phyloP scores from a whole-genome alignment of 306 rosid genomes.

The Styphnolobium japonicum region DNA sequence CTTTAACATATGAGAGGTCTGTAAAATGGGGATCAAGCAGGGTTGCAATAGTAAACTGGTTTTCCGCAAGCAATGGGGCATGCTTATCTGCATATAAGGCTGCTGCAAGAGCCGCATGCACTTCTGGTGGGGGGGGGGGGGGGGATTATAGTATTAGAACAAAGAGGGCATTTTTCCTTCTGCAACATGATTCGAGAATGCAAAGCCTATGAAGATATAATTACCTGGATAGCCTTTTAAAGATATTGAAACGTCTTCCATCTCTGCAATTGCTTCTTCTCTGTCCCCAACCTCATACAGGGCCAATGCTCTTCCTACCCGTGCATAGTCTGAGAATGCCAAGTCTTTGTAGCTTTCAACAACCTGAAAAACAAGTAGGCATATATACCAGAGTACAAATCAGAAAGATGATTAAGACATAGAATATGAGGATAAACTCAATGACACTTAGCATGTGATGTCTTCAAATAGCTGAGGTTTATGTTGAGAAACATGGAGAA shows the following conservation, averaged over 20 bases:
- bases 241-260: conserved; percentile 86
- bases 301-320: conserved; percentile 83
- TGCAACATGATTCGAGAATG: background rate
- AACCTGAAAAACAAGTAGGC: conserved; percentile 42
- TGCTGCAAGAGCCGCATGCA: conserved; percentile 92
- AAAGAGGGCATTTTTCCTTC: conserved; percentile 4
- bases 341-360: conserved; percentile 78
- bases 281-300: conserved; percentile 80
- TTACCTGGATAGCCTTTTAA: conserved; percentile 94
- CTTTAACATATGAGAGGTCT: conserved; percentile 69
- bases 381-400: background rate
- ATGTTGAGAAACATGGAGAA: too few relatives aligned
- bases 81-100: conserved; percentile 78
- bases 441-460: background rate
- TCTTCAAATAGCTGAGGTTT: background rate
- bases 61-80: conserved; percentile 75
- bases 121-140: conserved; percentile 57
- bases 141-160: conserved; percentile 17
- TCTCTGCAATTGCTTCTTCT: conserved; percentile 83
- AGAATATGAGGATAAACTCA: background rate
- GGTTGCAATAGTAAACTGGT: conserved; percentile 77
- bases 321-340: conserved; percentile 83
- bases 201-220: conserved; percentile 10
- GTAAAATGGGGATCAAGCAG: conserved; percentile 80
- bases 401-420: background rate